Evolutionary conservation across 495 filamentous ascomycete species (phyloP).

Genomic region (Chaetomium cochliodes): DNA sequence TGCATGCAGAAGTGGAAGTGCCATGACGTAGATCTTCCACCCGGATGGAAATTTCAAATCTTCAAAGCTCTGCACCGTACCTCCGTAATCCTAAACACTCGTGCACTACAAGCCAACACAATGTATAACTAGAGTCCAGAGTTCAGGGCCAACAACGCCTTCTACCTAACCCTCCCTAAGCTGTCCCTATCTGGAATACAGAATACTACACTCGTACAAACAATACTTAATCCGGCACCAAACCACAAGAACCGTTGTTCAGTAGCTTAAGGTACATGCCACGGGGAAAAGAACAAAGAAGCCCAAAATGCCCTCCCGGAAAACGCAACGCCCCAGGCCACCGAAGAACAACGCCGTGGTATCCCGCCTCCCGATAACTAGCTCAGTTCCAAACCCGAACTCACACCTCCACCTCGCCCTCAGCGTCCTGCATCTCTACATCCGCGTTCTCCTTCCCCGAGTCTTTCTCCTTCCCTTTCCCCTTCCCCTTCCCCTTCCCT

Average conservation of each 20-base stretch:
- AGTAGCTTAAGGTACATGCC: not conserved
- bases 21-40: not conserved
- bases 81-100: not conserved
- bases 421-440: constrained; percentile 27
- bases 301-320: no score
- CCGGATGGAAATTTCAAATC: not conserved
- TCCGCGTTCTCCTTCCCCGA: constrained; percentile 20
- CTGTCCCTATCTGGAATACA: not conserved
- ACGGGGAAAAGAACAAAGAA: not conserved
- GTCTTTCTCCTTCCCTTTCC: constrained; percentile 6
- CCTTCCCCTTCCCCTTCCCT: not conserved
- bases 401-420: constrained; percentile 6
- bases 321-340: not conserved
- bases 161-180: not conserved
- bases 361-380: not conserved
- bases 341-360: constrained; percentile 14
- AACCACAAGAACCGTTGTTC: not conserved
- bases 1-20: not conserved
- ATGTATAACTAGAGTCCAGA: not conserved
- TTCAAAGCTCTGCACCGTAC: not conserved
- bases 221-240: not conserved
- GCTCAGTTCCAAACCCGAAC: constrained; percentile 4
- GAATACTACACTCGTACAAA: not conserved
- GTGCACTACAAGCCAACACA: not conserved
- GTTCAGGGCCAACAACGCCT: not conserved